Base-by-base conservation (phyloP, 1,284 basidiomycete genomes). In the Somion occarium region DNA sequence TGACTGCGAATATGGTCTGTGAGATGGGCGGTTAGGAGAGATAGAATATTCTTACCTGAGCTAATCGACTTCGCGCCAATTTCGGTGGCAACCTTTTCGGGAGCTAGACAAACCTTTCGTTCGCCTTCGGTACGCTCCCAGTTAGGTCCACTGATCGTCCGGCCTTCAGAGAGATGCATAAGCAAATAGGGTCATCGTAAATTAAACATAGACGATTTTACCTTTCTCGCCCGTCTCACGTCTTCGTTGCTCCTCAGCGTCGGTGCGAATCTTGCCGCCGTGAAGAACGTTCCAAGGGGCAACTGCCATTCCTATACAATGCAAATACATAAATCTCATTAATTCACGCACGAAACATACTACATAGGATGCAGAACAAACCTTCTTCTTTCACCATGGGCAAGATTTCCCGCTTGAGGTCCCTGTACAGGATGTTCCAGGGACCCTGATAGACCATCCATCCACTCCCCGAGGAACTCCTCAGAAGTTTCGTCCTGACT, bases 351-450 rank as follows among this genome's bases (percentile, higher is more conserved):
- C n/a, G n/a, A n/a, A n/a, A n/a, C n/a, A 24, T 38, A 26, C 7
- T n/a, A 26, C 79, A 82, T 80, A 3, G 79, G 79, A 44, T 83
- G 69, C 53, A 83, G 75, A n/a, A 82, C 79, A 2, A 76, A 66
- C 62, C 81, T 79, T 48, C 80, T 67, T 49, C 74, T n/a, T n/a
- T n/a, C n/a, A n/a, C n/a, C n/a, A n/a, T n/a, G n/a, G n/a, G n/a
- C n/a, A n/a, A n/a, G n/a, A n/a, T n/a, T n/a, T n/a, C n/a, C n/a
- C n/a, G n/a, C n/a, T n/a, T n/a, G n/a, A n/a, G n/a, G n/a, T n/a
- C 75, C 38, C 78, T 66, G 18, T 61, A 51, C 53, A 71, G 61
- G 44, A 79, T 64, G 54, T 70, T 76, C 75, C 75, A 82, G 5
- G 56, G 53, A n/a, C 78, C 80, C 62, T 82, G 79, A 59, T 79